These are phyloP conservation scores for Neofusicoccum kwambonambiense DNA, from an alignment of 2,329 filamentous ascomycete species.

Conservation along the genomic window DNA sequence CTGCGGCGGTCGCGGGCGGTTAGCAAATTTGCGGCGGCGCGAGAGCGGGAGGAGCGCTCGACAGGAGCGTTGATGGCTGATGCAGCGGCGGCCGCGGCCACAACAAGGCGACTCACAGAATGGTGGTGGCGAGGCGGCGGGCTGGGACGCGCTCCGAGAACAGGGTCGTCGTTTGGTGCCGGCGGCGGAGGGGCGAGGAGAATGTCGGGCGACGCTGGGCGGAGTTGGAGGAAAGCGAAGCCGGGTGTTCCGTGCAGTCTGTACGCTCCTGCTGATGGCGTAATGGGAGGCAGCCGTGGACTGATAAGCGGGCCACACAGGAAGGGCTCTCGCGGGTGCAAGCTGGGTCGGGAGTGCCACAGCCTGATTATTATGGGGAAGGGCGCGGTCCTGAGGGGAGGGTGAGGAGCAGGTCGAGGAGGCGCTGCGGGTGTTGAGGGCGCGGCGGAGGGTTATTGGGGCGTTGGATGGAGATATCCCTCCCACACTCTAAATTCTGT, in stretches of 20 bases:
- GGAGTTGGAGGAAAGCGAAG: conserved; percentile 8
- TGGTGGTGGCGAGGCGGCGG: conserved; percentile 12
- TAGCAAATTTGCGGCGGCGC: neutral
- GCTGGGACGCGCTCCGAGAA: neutral
- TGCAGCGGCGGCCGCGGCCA: neutral
- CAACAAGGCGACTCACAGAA: conserved; percentile 13
- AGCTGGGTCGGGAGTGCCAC: neutral
- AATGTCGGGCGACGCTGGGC: neutral
- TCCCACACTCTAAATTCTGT: conserved; percentile 19
- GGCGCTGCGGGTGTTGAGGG: conserved; percentile 16
- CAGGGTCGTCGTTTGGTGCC: neutral
- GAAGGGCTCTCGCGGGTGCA: conserved; percentile 7
- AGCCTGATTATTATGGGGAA: conserved; percentile 14
- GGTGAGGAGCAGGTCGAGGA: conserved; percentile 13
- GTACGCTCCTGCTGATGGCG: conserved; percentile 16
- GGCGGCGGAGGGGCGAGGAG: neutral
- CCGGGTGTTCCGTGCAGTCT: conserved; percentile 10
- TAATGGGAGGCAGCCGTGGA: conserved; percentile 15
- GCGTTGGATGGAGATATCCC: conserved; percentile 15
- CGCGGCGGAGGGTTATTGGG: conserved; percentile 13
- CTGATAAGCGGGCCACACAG: conserved; percentile 16
- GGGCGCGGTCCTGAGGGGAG: conserved; percentile 1
- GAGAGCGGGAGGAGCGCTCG: neutral
- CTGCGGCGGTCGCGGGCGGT: conserved; percentile 4
- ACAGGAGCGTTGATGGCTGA: neutral